Evolutionary conservation across 176 grass and related monocot genomes (phyloP), one percentile per base, ranked within the genome.

Genomic region (Areca catechu): DNA sequence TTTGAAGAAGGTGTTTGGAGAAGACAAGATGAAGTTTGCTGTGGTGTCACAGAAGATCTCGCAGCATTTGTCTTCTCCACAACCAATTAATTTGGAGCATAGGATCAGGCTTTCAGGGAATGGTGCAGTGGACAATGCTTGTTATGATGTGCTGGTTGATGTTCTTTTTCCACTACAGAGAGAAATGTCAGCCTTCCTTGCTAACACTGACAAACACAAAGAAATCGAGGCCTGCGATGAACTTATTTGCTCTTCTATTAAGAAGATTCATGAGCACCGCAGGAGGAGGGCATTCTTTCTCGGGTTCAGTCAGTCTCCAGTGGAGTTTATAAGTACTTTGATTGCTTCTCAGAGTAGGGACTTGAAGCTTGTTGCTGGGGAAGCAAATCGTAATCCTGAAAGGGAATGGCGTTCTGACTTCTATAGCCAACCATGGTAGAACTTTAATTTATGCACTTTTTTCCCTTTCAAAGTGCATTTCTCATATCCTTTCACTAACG

Each of bases 201-300:
- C 86, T 10, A 97, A 91, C 75, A 90, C 84, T 1, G 92, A 97
- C 68, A 97, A 97, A 61, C 83, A 91, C 58, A 87, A 84, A 68
- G 92, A 97, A 69, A 90, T 97, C 65, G 86, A 97, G 57, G 77
- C 92, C 61, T 97, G 92, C 15, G 78, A 97, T 59, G 92, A 97
- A 72, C 77, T 91, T 20, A 97, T 97, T 61, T 88, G 80, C 29
- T 83, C 92, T 34, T 90, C 83, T 19, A 91, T 97, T 68, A 97
- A 97, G 86, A 97, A 97, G 76, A 97, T 97, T 67, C 86, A 97
- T 67, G 86, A 97, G 83, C 92, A 97, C 48, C 83, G 92, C 23
- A 84, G 84, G 69, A 87, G 92, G 54, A 83, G 92, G 53, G 83
- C 92, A 0, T 97, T 97, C 79, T 97, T 97, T 69, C 86, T 97